These are phyloP conservation scores for Ochetophila trinervis DNA, from an alignment of 306 rosid species.

Conservation along the genomic window DNA sequence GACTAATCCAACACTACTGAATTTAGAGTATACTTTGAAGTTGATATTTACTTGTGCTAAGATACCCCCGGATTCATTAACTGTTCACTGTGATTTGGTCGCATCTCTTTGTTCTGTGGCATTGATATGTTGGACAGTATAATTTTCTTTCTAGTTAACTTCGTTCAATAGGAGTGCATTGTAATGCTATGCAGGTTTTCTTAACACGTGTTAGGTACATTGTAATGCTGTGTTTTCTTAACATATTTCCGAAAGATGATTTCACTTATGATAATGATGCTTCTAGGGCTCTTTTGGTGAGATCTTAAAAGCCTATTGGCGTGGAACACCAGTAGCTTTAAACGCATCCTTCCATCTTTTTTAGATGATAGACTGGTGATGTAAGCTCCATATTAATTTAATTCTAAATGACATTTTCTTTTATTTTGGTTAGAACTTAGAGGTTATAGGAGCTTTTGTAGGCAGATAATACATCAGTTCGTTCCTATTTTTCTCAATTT, in stretches of 20 bases:
- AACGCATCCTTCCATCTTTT: slow-evolving; percentile 87
- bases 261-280: slow-evolving; percentile 14
- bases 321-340: slow-evolving; percentile 94
- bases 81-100: neutral
- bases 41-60: slow-evolving; percentile 1
- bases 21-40: neutral
- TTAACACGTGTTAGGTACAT: neutral
- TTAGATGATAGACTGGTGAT: slow-evolving; percentile 90
- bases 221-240: slow-evolving; percentile 1
- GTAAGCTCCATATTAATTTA: slow-evolving; percentile 51
- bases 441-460: neutral
- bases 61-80: neutral
- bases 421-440: slow-evolving; percentile 9
- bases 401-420: neutral
- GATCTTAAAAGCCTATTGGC: slow-evolving; percentile 82
- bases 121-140: slow-evolving; percentile 7
- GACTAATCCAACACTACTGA: neutral
- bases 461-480: neutral
- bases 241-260: slow-evolving; percentile 5
- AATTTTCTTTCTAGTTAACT: no score
- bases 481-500: neutral
- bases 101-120: neutral
- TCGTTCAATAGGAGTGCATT: slow-evolving; percentile 9
- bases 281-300: slow-evolving; percentile 90
- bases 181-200: no score